Evolutionary conservation across 805 yeast species (phyloP), one percentile per base, ranked within the genome.

Genomic region (Saccharomycopsis olivae): DNA sequence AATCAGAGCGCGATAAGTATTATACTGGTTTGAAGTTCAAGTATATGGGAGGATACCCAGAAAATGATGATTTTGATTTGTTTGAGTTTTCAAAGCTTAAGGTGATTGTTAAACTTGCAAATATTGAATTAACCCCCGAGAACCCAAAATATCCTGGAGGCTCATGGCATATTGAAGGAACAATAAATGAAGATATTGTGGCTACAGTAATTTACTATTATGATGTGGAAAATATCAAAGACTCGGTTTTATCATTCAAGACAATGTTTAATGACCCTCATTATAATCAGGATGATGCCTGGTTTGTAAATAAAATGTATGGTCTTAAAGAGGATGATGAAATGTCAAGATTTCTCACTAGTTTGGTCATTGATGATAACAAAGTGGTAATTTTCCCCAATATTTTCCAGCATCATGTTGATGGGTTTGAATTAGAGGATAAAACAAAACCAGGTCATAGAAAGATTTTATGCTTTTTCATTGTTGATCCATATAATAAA

Each of bases 101-200:
- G 41, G 66, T 65, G 2, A 60, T 65, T 33, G 61, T 56, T 9
- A 65, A 65, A 41, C 29, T 65, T 46, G n/a, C 68, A 16, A 60
- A 59, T 43, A 65, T 65, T 34, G 61, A 59, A 37, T 49, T 65
- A 36, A 61, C 65, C 1, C 68, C 69, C 0, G 65, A 62, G 31
- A 57, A 1, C 68, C 69, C 0, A 65, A 62, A 32, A 57, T 65
- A 63, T 38, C 39, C 48, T 2, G 69, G 69, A 2, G 68, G 69
- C 1, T 46, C 62, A 2, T 65, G 69, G 69, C 69, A 65, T 40
- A 57, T 64, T 2, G 69, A 65, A 48, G 70, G 69, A 1, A 53
- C 63, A 5, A 54, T 56, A 17, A 60, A 60, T 43, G 70, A 65
- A 47, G 60, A 61, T 41, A 64, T 65, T 33, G 60, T 65, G 5